Evolutionary conservation across 805 yeast genomes (phyloP).

Genomic region (Soucietia sequanensis): DNA sequence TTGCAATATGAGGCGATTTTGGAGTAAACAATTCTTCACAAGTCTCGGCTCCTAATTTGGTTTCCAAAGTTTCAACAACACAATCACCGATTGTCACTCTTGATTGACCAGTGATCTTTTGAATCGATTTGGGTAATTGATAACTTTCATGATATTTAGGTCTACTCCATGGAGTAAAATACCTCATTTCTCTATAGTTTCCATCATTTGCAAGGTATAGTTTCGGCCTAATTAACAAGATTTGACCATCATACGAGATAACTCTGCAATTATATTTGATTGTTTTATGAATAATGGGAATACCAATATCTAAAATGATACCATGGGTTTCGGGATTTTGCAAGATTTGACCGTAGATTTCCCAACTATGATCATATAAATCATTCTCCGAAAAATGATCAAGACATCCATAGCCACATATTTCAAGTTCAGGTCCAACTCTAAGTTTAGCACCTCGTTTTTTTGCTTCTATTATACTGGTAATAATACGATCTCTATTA

Average conservation of each 20-base stretch:
- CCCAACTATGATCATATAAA: slow-evolving; percentile 89
- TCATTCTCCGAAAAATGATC: slow-evolving; percentile 95
- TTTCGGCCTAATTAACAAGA: slow-evolving; percentile 88
- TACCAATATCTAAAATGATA: slow-evolving; percentile 85
- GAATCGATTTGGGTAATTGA: slow-evolving; percentile 68
- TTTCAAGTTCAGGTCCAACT: slow-evolving; percentile 96
- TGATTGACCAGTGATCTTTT: slow-evolving; percentile 61
- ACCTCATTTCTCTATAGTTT: slow-evolving; percentile 96
- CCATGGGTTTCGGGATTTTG: slow-evolving; percentile 66
- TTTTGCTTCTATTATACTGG: slow-evolving; percentile 78
- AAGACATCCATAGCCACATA: slow-evolving; percentile 91
- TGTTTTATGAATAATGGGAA: slow-evolving; percentile 87
- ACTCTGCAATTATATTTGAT: slow-evolving; percentile 91
- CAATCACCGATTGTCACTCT: slow-evolving; percentile 88
- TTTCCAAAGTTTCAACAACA: slow-evolving; percentile 76
- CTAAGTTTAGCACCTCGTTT: slow-evolving; percentile 71
- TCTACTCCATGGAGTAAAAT: slow-evolving; percentile 91
- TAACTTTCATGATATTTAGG: slow-evolving; percentile 72
- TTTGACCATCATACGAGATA: slow-evolving; percentile 73
- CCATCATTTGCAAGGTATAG: slow-evolving; percentile 96
- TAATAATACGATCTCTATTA: slow-evolving; percentile 84
- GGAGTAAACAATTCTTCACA: slow-evolving; percentile 98
- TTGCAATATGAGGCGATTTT: slow-evolving; percentile 86
- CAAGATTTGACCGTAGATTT: slow-evolving; percentile 80
- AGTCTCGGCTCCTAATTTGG: slow-evolving; percentile 95